Conservation (phyloP, 129 eudicot species). For the Saposhnikovia divaricata region DNA sequence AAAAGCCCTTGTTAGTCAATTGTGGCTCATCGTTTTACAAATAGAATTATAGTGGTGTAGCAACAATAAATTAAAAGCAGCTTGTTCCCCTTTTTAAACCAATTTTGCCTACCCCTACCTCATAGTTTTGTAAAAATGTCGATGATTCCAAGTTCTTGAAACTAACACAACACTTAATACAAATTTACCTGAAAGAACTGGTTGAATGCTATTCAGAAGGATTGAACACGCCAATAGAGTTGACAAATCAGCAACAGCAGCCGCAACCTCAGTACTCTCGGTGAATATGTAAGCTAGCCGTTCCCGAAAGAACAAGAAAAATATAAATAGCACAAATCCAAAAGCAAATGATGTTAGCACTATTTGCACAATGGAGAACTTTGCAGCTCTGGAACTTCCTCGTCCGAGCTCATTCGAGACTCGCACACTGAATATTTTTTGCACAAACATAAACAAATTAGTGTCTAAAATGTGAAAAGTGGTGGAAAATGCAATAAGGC, state of each 20-base stretch:
- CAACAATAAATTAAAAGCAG: neutral
- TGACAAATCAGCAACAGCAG: slow-evolving; percentile 33
- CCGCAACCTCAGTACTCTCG: slow-evolving; percentile 19
- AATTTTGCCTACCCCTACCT: neutral
- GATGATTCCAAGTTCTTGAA: neutral
- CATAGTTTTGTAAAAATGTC: neutral
- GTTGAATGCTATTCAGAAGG: slow-evolving; percentile 43
- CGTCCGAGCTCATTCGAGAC: slow-evolving; percentile 53
- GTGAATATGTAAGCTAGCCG: slow-evolving; percentile 36
- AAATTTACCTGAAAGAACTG: slow-evolving; percentile 39
- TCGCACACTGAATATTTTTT: slow-evolving; percentile 24
- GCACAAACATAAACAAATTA: neutral
- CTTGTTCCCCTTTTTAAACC: neutral
- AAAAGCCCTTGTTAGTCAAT: neutral
- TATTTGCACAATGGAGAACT: slow-evolving; percentile 27
- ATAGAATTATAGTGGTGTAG: neutral
- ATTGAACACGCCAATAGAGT: slow-evolving; percentile 35
- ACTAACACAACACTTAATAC: neutral
- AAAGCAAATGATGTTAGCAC: slow-evolving; percentile 31
- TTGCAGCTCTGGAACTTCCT: slow-evolving; percentile 38
- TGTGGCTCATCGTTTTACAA: neutral
- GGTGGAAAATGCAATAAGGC: neutral
- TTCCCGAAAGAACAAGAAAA: slow-evolving; percentile 36
- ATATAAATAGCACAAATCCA: slow-evolving; percentile 30
- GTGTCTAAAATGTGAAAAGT: neutral